phyloP scores from a whole-genome alignment of 345 rosid species.

The Psidium friedrichsthalianum region DNA sequence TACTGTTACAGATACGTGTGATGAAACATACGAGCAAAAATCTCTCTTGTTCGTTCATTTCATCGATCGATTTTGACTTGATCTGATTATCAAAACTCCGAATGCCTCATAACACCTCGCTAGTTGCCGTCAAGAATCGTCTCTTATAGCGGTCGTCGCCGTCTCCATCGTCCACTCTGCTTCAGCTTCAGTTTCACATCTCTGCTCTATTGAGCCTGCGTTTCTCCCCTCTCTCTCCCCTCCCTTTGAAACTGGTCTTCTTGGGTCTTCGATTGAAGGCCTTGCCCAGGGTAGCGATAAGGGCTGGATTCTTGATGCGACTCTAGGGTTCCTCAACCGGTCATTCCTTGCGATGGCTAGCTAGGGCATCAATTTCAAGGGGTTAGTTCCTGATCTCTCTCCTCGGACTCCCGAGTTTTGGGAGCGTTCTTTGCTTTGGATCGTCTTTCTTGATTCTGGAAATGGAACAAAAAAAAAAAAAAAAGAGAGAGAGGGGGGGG shows the following conservation, averaged over 20 bases:
- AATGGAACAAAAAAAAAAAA: not conserved
- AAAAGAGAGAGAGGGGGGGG: too few species aligned
- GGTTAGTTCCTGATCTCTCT: conserved; percentile 36
- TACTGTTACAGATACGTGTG: too few species aligned
- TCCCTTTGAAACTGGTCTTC: not conserved
- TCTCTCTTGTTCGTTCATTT: too few species aligned
- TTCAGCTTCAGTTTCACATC: not conserved
- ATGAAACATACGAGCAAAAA: too few species aligned
- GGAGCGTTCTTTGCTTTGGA: not conserved
- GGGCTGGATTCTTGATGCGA: not conserved
- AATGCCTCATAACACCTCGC: too few species aligned
- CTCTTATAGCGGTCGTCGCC: too few species aligned
- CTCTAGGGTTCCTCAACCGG: conserved; percentile 3
- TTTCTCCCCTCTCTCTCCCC: not conserved
- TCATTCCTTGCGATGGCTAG: conserved; percentile 43
- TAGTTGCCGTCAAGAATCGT: too few species aligned
- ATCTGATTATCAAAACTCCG: too few species aligned
- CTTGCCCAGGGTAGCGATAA: not conserved
- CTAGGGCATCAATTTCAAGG: conserved; percentile 90
- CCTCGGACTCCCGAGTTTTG: not conserved
- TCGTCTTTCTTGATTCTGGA: not conserved
- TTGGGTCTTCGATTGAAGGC: not conserved
- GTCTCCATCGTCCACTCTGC: too few species aligned
- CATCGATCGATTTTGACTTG: too few species aligned
- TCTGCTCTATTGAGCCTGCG: not conserved